Evolutionary conservation across 345 rosid genomes (phyloP).

Genomic region (Eucalyptus curtisii): DNA sequence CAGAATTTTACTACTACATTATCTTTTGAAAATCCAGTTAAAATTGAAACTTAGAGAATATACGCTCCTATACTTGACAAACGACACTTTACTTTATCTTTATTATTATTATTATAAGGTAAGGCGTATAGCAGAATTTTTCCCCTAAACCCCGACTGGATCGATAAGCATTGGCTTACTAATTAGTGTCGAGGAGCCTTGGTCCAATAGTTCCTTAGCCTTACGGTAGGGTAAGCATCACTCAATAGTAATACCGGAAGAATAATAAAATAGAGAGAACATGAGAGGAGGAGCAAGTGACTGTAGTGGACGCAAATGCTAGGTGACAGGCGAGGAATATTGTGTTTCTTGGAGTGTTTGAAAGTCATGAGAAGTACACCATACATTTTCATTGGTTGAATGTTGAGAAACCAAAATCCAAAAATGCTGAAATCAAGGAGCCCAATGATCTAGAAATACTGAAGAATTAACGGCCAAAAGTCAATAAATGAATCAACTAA

Average conservation of each 20-base stretch:
- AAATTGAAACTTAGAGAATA: neutral
- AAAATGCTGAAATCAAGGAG: neutral
- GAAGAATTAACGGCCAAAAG: neutral
- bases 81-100: neutral
- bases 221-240: neutral
- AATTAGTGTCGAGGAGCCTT: neutral
- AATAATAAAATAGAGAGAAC: neutral
- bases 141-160: neutral
- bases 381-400: neutral
- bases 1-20: neutral
- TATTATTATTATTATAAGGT: neutral
- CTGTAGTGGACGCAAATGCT: neutral
- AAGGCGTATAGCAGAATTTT: neutral
- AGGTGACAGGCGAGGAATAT: neutral
- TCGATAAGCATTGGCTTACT: neutral
- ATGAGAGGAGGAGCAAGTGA: neutral
- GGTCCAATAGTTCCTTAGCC: neutral
- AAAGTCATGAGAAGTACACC: neutral
- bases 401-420: neutral
- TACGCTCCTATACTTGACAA: neutral
- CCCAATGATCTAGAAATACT: neutral
- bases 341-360: neutral
- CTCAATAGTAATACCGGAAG: neutral
- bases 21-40: neutral
- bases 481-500: neutral